Evolutionary conservation across 306 rosid species (phyloP).

Genomic region (Benincasa hispida): DNA sequence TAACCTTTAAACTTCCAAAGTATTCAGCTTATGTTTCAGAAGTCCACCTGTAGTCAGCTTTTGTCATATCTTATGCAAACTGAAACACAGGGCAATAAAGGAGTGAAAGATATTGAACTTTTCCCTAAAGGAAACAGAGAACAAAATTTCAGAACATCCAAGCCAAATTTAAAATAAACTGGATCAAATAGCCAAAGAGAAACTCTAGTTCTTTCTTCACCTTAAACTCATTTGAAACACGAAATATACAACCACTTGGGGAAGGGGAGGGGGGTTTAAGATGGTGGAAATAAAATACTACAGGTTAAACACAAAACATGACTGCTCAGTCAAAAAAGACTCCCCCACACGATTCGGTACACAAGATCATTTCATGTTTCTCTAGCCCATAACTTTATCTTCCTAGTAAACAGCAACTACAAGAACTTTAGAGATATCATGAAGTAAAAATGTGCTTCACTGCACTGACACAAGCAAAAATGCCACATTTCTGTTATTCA

Average conservation of each 20-base stretch:
- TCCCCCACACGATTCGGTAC: not conserved
- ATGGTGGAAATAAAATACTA: not conserved
- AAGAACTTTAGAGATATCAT: not conserved
- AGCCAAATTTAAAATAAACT: not conserved
- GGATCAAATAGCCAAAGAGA: not conserved
- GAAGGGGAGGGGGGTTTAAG: not conserved
- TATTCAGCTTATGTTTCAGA: too few species aligned
- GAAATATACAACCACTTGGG: not conserved
- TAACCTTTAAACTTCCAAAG: too few species aligned
- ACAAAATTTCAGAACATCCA: not conserved
- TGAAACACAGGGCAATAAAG: not conserved
- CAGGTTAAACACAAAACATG: not conserved
- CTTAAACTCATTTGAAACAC: not conserved
- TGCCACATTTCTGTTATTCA: not conserved
- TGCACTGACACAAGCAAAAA: not conserved
- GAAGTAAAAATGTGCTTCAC: not conserved
- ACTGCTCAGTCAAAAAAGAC: not conserved
- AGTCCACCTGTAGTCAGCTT: not conserved
- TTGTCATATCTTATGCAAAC: not conserved
- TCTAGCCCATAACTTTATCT: not conserved
- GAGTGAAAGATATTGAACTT: not conserved
- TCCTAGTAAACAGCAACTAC: not conserved
- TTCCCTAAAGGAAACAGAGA: not conserved
- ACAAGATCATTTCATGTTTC: not conserved
- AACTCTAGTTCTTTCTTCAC: not conserved